Percentiles rank a stretch among this genome's conserved stretches.
phyloP scores from a whole-genome alignment of 2,329 filamentous ascomycete genomes.

The Exophiala mesophila region DNA sequence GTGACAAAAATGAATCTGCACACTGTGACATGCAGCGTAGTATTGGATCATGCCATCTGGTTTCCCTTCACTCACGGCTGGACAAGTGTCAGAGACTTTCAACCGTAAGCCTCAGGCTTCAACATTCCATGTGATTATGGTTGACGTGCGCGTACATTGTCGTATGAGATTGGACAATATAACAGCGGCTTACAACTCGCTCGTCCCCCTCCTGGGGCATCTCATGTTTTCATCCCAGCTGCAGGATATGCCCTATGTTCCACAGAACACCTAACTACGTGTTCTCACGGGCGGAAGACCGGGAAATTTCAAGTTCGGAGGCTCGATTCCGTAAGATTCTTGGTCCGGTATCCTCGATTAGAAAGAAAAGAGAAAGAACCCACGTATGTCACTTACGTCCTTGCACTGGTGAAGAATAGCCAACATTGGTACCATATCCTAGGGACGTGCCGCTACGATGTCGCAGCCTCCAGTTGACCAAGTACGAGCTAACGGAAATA shows the following conservation, averaged over 20 bases:
- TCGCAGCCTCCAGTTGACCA: not conserved
- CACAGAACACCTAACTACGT: conserved; percentile 4
- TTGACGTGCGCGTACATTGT: not conserved
- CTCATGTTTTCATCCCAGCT: not conserved
- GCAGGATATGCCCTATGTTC: conserved; percentile 3
- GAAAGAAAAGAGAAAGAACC: not conserved
- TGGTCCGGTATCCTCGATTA: not conserved
- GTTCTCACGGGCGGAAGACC: conserved; percentile 1
- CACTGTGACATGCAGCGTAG: not conserved
- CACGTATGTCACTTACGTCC: not conserved
- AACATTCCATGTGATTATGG: not conserved
- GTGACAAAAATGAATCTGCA: not conserved
- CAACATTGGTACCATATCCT: not conserved
- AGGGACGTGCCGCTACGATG: conserved; percentile 1
- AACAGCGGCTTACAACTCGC: not conserved
- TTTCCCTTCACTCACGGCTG: conserved; percentile 5
- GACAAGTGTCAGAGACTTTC: conserved; percentile 1
- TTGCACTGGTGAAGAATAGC: not conserved
- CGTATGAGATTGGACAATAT: not conserved
- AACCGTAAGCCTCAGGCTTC: not conserved
- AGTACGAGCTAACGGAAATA: not conserved
- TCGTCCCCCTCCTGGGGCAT: not conserved
- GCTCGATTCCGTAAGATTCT: conserved; percentile 1
- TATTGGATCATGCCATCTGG: not conserved
- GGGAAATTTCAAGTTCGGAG: conserved; percentile 6